phyloP scores from a whole-genome alignment of 108 stramenopile species.

The Cyclostephanos tholiformis region DNA sequence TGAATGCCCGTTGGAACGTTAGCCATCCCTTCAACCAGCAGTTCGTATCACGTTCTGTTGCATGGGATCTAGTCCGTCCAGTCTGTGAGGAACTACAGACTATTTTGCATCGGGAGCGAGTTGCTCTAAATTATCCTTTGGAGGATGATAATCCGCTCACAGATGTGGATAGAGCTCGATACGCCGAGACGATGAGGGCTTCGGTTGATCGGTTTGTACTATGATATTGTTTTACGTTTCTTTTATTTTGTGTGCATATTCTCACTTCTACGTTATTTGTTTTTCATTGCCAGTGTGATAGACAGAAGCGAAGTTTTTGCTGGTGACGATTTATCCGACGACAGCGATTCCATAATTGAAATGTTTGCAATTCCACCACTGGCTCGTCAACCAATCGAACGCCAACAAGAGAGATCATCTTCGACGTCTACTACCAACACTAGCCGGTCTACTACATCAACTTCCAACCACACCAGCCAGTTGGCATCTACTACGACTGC shows the following conservation, averaged over 20 bases:
- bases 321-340: background rate
- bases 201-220: background rate
- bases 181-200: background rate
- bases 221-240: no score
- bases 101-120: background rate
- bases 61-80: no score
- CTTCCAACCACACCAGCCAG: conserved; percentile 5
- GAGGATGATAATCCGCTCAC: background rate
- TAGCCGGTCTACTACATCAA: no score
- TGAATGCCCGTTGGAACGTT: no score
- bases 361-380: background rate
- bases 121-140: background rate
- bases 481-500: background rate
- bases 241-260: background rate
- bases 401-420: background rate
- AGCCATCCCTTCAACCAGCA: background rate
- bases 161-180: background rate
- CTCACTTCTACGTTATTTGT: background rate
- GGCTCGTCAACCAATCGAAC: background rate
- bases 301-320: background rate
- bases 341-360: background rate
- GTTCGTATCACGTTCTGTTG: no score
- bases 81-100: background rate
- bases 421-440: no score
- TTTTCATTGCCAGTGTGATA: background rate